Conservation (phyloP, 306 rosid species). For the Clitoria ternatea region DNA sequence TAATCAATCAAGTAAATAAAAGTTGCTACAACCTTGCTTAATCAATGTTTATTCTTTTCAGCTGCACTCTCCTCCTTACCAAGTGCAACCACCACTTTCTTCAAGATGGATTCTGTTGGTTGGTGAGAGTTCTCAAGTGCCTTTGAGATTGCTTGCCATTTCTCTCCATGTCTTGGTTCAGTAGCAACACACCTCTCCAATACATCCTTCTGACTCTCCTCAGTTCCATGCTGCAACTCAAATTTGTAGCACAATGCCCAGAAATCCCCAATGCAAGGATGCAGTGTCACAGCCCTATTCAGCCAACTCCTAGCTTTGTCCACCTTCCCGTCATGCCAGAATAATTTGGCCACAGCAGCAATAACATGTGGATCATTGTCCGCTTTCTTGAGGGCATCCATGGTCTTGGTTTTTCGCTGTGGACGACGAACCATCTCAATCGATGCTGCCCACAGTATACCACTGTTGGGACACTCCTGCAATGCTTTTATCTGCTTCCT, state of each 20-base stretch:
- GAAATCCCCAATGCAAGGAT: constrained; percentile 90
- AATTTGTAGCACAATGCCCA: constrained; percentile 85
- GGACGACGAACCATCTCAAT: constrained; percentile 97
- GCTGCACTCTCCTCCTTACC: constrained; percentile 81
- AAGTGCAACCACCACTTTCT: constrained; percentile 68
- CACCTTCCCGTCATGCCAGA: constrained; percentile 88
- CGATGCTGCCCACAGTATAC: constrained; percentile 81
- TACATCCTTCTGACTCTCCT: constrained; percentile 81
- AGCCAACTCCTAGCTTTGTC: constrained; percentile 91
- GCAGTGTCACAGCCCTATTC: constrained; percentile 85
- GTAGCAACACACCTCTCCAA: constrained; percentile 67
- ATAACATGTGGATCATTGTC: constrained; percentile 87
- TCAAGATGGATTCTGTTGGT: constrained; percentile 73
- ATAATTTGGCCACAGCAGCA: constrained; percentile 81
- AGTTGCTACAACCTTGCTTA: neutral
- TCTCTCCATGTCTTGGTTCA: constrained; percentile 93
- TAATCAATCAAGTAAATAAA: neutral
- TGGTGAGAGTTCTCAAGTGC: constrained; percentile 94
- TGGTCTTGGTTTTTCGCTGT: constrained; percentile 77
- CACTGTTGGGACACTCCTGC: constrained; percentile 88
- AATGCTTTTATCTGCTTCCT: constrained; percentile 85
- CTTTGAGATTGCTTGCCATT: constrained; percentile 79
- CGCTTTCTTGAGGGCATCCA: constrained; percentile 87
- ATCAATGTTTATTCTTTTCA: constrained; percentile 52
- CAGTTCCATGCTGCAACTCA: constrained; percentile 85